Conservation (phyloP, 352 stramenopile species). For the Phytophthora megakarya region DNA sequence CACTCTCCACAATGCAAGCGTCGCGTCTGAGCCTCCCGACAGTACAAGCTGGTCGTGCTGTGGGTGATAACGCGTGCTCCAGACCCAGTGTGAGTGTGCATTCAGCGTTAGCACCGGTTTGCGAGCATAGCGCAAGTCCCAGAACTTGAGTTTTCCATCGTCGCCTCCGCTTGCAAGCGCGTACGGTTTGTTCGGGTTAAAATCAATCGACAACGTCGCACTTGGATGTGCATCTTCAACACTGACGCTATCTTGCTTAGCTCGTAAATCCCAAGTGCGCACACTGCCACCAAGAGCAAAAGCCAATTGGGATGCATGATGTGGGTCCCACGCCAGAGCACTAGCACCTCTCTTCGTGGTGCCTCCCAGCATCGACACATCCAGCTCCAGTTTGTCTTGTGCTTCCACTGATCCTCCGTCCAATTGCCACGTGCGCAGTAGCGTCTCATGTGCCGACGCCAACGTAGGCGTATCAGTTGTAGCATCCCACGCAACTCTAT, state of each 20-base stretch:
- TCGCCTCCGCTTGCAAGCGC: conserved; percentile 91
- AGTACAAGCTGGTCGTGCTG: conserved; percentile 98
- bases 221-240: conserved; percentile 68
- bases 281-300: conserved; percentile 66
- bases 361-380: conserved; percentile 49
- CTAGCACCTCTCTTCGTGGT: conserved; percentile 35
- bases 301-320: conserved; percentile 69
- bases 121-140: conserved; percentile 91
- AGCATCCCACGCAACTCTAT: conserved; percentile 51
- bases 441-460: conserved; percentile 48
- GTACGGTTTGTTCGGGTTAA: conserved; percentile 98
- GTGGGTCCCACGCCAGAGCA: conserved; percentile 82
- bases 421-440: conserved; percentile 64
- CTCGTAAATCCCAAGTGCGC: conserved; percentile 78
- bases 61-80: conserved; percentile 94
- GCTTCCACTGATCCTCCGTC: conserved; percentile 34
- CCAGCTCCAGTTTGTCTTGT: conserved; percentile 53
- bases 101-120: conserved; percentile 83
- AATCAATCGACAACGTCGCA: conserved; percentile 91
- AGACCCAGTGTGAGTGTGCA: conserved; percentile 95
- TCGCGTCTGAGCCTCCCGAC: conserved; percentile 91
- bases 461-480: conserved; percentile 29
- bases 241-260: conserved; percentile 43
- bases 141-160: conserved; percentile 97
- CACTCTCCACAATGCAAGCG: conserved; percentile 96